Conservation (phyloP, 345 rosid species). For the Hibiscus tridactylites region DNA sequence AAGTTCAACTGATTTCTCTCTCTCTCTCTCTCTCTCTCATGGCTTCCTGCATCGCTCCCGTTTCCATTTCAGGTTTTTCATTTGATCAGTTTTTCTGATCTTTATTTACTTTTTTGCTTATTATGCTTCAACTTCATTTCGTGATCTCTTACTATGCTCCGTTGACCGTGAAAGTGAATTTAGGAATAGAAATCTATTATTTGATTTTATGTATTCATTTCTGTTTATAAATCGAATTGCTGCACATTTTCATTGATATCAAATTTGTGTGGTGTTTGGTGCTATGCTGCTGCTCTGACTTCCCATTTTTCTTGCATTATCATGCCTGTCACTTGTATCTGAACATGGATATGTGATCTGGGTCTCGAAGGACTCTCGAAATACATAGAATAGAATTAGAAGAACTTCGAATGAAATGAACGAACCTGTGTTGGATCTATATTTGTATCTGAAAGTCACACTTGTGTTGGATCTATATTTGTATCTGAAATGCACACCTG, state of each 20-base stretch:
- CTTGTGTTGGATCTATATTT: background rate
- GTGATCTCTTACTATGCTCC: background rate
- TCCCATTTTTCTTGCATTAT: background rate
- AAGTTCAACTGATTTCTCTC: background rate
- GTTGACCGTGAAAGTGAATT: background rate
- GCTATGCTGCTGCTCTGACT: background rate
- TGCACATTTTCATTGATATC: background rate
- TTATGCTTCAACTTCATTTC: background rate
- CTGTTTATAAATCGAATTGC: background rate
- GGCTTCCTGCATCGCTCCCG: conserved; percentile 10
- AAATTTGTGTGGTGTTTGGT: background rate
- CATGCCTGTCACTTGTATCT: background rate
- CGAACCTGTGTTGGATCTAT: background rate
- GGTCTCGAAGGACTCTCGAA: too few relatives aligned
- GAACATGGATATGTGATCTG: background rate
- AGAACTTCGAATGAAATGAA: background rate
- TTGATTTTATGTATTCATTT: background rate
- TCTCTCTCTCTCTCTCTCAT: background rate
- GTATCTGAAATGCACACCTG: background rate
- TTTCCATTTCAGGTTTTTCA: background rate
- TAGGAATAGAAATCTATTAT: background rate
- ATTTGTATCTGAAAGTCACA: background rate
- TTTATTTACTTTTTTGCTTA: background rate
- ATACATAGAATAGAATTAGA: too few relatives aligned
- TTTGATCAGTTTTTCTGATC: background rate